Base-by-base conservation (phyloP, 2,329 filamentous ascomycete species). In the Ophiostoma tasmaniense region DNA sequence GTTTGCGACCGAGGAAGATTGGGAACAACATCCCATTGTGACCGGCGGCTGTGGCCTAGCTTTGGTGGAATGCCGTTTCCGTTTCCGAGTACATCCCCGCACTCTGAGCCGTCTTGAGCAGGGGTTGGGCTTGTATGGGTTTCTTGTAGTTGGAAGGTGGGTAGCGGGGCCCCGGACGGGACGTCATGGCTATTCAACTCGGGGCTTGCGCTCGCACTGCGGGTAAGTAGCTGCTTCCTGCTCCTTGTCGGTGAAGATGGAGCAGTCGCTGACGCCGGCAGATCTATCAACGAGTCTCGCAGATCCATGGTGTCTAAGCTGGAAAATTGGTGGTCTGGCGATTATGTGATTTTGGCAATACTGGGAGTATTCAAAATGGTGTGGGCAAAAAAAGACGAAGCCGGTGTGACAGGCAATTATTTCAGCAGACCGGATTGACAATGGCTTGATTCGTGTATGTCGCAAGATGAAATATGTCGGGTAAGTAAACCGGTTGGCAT, bases 1-100 rank as follows among this genome's bases (percentile, higher is more conserved):
- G 92, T 96, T 74, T 89, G 87, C 4, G 88, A 82, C 66, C 92
- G 86, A 52, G 92, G 91, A 50, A 97, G 80, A 20, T 90, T 89
- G 22, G 92, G 90, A 20, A 93, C 87, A n/a, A 92, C 91, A 75
- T 84, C 87, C 73, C 86, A 79, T 37, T 81, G 81, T 70, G 79
- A 76, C 71, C 81, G 81, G 68, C 80, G 79, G 28, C 80, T 77
- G 39, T 30, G 67, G 25, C 68, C 62, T 4, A 66, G 30, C 13
- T 67, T 70, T 8, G 35, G 13, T 20, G 61, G 22, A 22, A 30
- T 4, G 52, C 33, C 33, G 14, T 45, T n/a, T 6, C 62, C 70
- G 45, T 69, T 70, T 22, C 50, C 11, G 25, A 28, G 39, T n/a
- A 30, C 22, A 42, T 30, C 66, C 11, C 30, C 30, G 20, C 22